Percentiles rank a stretch among this genome's conserved stretches.
Conservation (phyloP, 345 rosid genomes). For the Sapria himalayana region DNA sequence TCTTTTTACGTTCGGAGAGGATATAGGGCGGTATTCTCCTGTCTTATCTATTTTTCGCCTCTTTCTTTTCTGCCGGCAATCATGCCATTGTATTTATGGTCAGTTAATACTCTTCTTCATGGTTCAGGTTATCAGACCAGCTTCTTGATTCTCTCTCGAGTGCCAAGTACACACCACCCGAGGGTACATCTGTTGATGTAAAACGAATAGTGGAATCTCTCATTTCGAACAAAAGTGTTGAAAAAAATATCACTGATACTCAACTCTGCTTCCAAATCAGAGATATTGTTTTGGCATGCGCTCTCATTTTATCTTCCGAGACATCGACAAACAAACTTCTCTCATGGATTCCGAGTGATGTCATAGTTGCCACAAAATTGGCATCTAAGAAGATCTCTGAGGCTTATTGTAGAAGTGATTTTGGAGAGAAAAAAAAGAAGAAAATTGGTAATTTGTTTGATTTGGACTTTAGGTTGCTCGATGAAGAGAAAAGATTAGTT, state of each 20-base stretch:
- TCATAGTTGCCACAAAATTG: slow-evolving; percentile 15
- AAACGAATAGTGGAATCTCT: slow-evolving; percentile 37
- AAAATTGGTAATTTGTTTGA: slow-evolving; percentile 12
- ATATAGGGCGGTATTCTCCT: too few relatives aligned
- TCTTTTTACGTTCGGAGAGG: too few relatives aligned
- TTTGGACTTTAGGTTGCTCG: slow-evolving; percentile 1
- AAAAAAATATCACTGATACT: slow-evolving; percentile 7
- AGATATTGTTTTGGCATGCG: slow-evolving; percentile 44
- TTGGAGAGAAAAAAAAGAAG: slow-evolving; percentile 11
- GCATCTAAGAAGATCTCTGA: slow-evolving; percentile 22
- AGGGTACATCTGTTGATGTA: slow-evolving; percentile 18
- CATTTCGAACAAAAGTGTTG: slow-evolving; percentile 13
- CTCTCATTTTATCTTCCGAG: slow-evolving; percentile 37
- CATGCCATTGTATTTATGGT: too few relatives aligned
- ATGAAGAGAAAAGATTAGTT: slow-evolving; percentile 18
- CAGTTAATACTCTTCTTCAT: too few relatives aligned
- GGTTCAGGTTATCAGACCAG: slow-evolving; percentile 27
- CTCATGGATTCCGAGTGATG: slow-evolving; percentile 39
- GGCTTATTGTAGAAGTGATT: slow-evolving; percentile 10
- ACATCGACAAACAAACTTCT: slow-evolving; percentile 36
- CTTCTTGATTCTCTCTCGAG: slow-evolving; percentile 22
- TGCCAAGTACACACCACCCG: slow-evolving; percentile 24
- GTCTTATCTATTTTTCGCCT: too few relatives aligned
- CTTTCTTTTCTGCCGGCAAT: too few relatives aligned
- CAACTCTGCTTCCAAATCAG: slow-evolving; percentile 14